Conservation (phyloP, 371 early-diverging fungal species). For the Actinomortierella wolfii region DNA sequence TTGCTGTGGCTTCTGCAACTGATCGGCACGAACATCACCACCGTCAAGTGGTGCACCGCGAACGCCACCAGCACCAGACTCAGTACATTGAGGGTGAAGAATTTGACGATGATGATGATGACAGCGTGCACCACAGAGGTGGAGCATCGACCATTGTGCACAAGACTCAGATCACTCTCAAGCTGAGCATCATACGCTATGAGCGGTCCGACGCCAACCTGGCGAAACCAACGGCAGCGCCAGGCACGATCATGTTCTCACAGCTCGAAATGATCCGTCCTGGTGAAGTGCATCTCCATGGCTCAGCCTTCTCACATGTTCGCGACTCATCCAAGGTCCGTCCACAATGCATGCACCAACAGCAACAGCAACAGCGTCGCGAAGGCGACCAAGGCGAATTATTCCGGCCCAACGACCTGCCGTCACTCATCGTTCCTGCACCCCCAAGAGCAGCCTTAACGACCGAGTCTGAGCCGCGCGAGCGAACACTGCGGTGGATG, state of each 20-base stretch:
- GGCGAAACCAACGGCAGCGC: slow-evolving; percentile 21
- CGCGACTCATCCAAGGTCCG: slow-evolving; percentile 30
- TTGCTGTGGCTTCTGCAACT: no score
- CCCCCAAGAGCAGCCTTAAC: slow-evolving; percentile 19
- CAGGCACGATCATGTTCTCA: slow-evolving; percentile 37
- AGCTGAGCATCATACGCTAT: slow-evolving; percentile 34
- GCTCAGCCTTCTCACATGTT: slow-evolving; percentile 35
- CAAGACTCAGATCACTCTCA: slow-evolving; percentile 43
- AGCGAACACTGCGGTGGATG: slow-evolving; percentile 37
- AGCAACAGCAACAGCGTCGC: no score
- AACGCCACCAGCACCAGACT: no score
- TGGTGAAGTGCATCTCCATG: slow-evolving; percentile 18
- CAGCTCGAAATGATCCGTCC: slow-evolving; percentile 33
- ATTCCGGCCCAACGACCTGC: no score
- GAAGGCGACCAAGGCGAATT: no score
- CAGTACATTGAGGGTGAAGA: no score
- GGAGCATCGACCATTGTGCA: slow-evolving; percentile 9
- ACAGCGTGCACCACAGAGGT: no score
- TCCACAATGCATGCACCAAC: no score
- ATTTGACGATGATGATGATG: no score
- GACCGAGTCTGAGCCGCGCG: slow-evolving; percentile 27
- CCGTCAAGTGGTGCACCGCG: no score
- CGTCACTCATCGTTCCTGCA: slow-evolving; percentile 25
- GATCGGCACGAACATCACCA: no score
- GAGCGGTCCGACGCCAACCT: slow-evolving; percentile 33